Evolutionary conservation across 495 filamentous ascomycete genomes (phyloP), one percentile per base, ranked within the genome.

Genomic region (Pseudevernia furfuracea): DNA sequence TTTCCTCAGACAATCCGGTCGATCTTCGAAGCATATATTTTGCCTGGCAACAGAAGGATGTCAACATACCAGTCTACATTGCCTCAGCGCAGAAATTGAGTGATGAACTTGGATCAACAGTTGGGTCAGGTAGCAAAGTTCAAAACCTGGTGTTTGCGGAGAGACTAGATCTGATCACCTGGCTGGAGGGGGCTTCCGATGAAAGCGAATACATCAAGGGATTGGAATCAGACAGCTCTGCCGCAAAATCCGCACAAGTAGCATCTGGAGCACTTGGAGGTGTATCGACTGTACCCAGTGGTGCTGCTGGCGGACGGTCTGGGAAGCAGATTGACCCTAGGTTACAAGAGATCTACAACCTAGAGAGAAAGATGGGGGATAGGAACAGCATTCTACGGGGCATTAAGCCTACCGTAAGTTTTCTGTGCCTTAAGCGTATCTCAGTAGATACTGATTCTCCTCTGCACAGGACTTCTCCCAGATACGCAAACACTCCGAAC

Each of bases 21-120:
- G 89, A 96, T 73, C 82, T 99, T 46, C 91, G 94, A 74, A 90
- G 87, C 75, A 91, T 97, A 77, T 96, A 90, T 76, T 95, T 97
- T 66, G 89, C 91, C 59, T 99, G 90, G 89, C 81, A 88, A 72
- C 93, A 96, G 73, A 90, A 90, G 73, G 92, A 97, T 78, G 83
- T 85, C 64, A 82, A 87, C 44, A 91, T 96, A 71, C 86, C 87
- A 12, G 90, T 92, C 64, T 97, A 97, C 80, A 92, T 97, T 74
- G 83, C 87, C 55, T 85, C 87, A 10, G 89, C 89, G 28, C 84
- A 89, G 71, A 79, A 85, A 65, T 80, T 97, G 43, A 96, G 93
- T 66, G 88, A 91, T 46, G 85, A 90, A 67, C 81, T 97, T 38
- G 80, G 81, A 37, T 77, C 79, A 61, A 80, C 81, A 59, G 81